Conservation (phyloP, 208 protist genomes). For the Plasmodiophora brassicae region DNA sequence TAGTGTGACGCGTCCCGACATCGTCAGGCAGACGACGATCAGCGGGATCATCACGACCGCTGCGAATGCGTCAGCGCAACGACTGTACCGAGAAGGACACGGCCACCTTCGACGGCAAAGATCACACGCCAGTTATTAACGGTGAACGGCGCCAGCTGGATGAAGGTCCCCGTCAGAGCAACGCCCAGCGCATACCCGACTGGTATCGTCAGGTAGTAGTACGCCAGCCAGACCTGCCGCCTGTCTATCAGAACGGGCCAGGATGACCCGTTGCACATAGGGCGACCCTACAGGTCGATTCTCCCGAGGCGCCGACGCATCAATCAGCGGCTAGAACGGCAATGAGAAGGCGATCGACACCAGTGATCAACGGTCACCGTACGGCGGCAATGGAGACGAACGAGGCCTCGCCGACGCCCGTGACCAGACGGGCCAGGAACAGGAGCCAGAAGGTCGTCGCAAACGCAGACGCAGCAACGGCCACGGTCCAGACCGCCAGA, state of each 20-base stretch:
- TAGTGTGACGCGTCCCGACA: not conserved
- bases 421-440: not conserved
- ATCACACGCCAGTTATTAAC: conserved; percentile 2
- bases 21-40: not conserved
- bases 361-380: not conserved
- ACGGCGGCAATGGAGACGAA: conserved; percentile 22
- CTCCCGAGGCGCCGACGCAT: not conserved
- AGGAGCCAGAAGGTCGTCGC: not conserved
- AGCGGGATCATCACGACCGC: not conserved
- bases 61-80: not conserved
- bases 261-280: not conserved
- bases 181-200: not conserved
- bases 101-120: not conserved
- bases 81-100: not conserved
- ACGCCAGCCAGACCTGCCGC: not conserved
- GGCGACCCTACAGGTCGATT: not conserved
- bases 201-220: conserved; percentile 1
- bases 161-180: not conserved
- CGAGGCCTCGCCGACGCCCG: not conserved
- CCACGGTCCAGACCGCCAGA: not conserved
- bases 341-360: not conserved
- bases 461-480: not conserved
- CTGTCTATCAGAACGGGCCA: not conserved
- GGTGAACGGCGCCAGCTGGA: not conserved
- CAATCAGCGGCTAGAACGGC: not conserved